These are phyloP conservation scores for Sporobolomyces roseus DNA, from an alignment of 768 basidiomycete species.

Conservation along the genomic window DNA sequence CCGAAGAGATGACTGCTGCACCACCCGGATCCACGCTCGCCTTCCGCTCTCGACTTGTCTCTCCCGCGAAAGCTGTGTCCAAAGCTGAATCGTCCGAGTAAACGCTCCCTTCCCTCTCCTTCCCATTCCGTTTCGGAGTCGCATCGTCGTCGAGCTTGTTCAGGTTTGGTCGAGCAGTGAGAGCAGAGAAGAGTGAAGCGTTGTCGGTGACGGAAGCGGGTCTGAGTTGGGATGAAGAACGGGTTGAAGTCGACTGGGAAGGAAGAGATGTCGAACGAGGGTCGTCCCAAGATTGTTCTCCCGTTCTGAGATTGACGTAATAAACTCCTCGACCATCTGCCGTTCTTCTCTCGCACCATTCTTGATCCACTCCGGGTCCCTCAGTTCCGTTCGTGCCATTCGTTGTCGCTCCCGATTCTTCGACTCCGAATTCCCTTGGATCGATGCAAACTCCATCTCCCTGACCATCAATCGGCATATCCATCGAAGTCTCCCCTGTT, in stretches of 20 bases:
- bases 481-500: conserved; percentile 60
- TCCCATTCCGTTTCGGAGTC: conserved; percentile 45
- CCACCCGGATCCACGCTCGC: conserved; percentile 10
- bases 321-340: conserved; percentile 15
- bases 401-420: background rate
- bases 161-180: conserved; percentile 14
- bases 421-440: conserved; percentile 13
- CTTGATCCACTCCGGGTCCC: background rate
- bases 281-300: conserved; percentile 29
- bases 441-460: conserved; percentile 34
- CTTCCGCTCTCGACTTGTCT: background rate
- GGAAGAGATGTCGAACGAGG: background rate
- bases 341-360: conserved; percentile 22
- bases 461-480: conserved; percentile 48
- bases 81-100: conserved; percentile 78
- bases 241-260: background rate
- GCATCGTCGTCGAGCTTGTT: background rate
- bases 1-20: background rate
- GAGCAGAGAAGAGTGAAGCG: conserved; percentile 24
- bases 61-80: conserved; percentile 46
- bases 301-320: conserved; percentile 31
- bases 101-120: conserved; percentile 52
- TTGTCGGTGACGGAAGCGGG: conserved; percentile 17
- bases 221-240: background rate
- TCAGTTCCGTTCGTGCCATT: background rate